phyloP scores from a whole-genome alignment of 1,284 basidiomycete genomes.

The Agroathelia rolfsii region DNA sequence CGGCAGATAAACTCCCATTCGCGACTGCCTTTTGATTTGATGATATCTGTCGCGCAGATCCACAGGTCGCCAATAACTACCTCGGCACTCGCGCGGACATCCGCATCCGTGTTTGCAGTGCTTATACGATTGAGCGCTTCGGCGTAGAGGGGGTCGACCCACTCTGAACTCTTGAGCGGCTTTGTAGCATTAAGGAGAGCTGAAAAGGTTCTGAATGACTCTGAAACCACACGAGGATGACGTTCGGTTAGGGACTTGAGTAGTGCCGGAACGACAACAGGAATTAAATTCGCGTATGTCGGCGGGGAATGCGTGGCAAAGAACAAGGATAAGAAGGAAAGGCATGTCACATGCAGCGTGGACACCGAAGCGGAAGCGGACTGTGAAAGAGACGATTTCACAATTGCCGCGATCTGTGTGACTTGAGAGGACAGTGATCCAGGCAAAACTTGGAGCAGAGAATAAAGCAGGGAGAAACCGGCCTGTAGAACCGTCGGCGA shows the following conservation, averaged over 20 bases:
- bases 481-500: constrained; percentile 74
- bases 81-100: constrained; percentile 80
- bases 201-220: constrained; percentile 76
- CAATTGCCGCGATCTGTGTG: constrained; percentile 47
- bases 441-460: constrained; percentile 71
- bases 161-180: constrained; percentile 48
- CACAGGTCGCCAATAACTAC: constrained; percentile 80
- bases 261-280: constrained; percentile 62
- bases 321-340: constrained; percentile 80
- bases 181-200: constrained; percentile 54
- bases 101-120: constrained; percentile 82
- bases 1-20: constrained; percentile 81
- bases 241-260: constrained; percentile 63
- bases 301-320: constrained; percentile 73
- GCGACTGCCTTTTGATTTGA: constrained; percentile 47
- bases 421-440: constrained; percentile 76
- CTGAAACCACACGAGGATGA: constrained; percentile 71
- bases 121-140: constrained; percentile 65
- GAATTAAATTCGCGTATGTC: constrained; percentile 52
- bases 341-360: constrained; percentile 66
- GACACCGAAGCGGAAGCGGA: constrained; percentile 60
- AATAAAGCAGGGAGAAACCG: constrained; percentile 72
- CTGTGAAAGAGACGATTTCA: constrained; percentile 54
- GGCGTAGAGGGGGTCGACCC: constrained; percentile 65
- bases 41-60: constrained; percentile 72